Base-by-base conservation (phyloP, 805 yeast genomes). In the Nakazawaea ernobii region DNA sequence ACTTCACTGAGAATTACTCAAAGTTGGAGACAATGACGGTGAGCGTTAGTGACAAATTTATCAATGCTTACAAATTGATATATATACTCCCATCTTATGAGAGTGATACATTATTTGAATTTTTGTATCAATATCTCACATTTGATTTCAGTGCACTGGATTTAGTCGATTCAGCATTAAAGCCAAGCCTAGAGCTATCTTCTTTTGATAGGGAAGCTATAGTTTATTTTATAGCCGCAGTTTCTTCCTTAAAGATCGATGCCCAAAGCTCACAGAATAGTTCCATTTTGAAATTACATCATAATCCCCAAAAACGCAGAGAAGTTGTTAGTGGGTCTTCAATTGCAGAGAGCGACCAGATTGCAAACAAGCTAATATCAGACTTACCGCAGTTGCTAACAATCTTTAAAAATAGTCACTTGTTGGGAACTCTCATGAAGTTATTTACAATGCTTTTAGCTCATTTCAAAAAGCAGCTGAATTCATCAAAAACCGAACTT, bases 131-230 rank as follows among this genome's bases (percentile, higher is more conserved):
- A 2, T 77, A 71, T 52, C 56, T 73, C 4, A 53, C 73, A 15
- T 65, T 68, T 39, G 87, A 79, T 54, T 40, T 68, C 2, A 68
- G 78, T 0, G 60, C 75, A 1, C 48, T 68, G 17, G 44, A 54
- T 0, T 39, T 49, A 0, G 48, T 68, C 26, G 67, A 65, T 35
- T 56, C 60, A 1, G 61, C 61, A 6, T 51, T 79, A 20, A 63
- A 56, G 30, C 52, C 57, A 10, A 52, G 56, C 14, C 53, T 73
- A 28, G 65, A 61, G 1, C 49, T 70, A 11, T 44, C 60, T 1
- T 37, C 54, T 2, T 52, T 49, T 11, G 56, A 56, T 2, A 65
- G 63, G 24, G 54, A 55, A 27, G 43, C 54, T 2, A 43, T 77
- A 14, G 53, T 78, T 20, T 59, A 66, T 9, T 59, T 76, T 33